A percentile compares a stretch with the other conserved stretches of the same genome.
Conservation (phyloP, 305 asterid species). For the Fraxinus latifolia region DNA sequence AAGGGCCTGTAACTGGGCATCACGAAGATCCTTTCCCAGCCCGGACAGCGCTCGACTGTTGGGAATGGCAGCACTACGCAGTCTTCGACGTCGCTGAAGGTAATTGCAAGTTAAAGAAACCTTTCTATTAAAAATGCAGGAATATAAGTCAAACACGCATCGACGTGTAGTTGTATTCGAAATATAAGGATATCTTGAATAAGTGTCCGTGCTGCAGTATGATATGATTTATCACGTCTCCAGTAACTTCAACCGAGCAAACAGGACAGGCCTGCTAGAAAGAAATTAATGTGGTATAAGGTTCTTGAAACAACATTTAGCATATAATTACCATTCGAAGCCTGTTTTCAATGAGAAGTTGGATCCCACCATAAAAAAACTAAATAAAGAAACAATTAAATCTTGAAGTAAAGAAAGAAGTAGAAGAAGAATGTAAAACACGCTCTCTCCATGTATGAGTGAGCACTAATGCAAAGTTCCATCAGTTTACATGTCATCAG, state of each 20-base stretch:
- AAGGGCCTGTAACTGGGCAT: slow-evolving; percentile 80
- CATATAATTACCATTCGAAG: neutral
- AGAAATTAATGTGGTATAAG: slow-evolving; percentile 14
- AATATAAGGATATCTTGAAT: slow-evolving; percentile 63
- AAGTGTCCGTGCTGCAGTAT: slow-evolving; percentile 73
- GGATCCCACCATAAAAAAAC: neutral
- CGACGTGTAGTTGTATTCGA: neutral
- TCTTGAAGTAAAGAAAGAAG: neutral
- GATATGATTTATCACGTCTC: slow-evolving; percentile 70
- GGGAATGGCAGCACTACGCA: slow-evolving; percentile 66
- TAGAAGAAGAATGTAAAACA: neutral
- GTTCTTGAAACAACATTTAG: slow-evolving; percentile 3
- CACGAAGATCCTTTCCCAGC: slow-evolving; percentile 77
- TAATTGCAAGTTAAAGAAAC: slow-evolving; percentile 50
- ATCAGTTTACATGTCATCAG: neutral
- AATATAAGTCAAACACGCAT: neutral
- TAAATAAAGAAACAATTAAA: neutral
- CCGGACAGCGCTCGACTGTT: slow-evolving; percentile 68
- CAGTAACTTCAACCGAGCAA: slow-evolving; percentile 66
- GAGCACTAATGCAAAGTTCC: neutral
- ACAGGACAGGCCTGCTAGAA: slow-evolving; percentile 70
- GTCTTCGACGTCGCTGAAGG: slow-evolving; percentile 66
- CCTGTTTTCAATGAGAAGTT: neutral
- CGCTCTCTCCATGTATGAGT: neutral
- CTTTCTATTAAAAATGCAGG: neutral